phyloP scores from a whole-genome alignment of 2,329 filamentous ascomycete species.

The Paramyrothecium sp. region DNA sequence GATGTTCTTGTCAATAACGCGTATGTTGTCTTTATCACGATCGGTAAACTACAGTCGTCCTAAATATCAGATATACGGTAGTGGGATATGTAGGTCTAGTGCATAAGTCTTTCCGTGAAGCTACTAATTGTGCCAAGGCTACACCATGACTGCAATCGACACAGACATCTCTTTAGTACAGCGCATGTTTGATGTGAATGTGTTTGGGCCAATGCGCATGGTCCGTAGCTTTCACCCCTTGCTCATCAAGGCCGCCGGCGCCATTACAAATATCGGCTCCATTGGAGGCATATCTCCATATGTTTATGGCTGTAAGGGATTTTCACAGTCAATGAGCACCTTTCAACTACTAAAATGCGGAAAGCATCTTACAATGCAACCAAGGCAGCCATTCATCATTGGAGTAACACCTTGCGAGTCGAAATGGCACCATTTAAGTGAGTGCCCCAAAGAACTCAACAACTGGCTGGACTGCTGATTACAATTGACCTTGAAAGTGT shows the following conservation, averaged over 20 bases:
- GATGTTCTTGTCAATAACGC: constrained; percentile 1
- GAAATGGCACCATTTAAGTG: constrained; percentile 20
- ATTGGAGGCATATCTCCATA: constrained; percentile 17
- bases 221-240: constrained; percentile 15
- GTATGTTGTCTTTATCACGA: background rate
- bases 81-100: background rate
- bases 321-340: background rate
- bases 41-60: no score
- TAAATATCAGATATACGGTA: background rate
- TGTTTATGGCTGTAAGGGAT: constrained; percentile 9
- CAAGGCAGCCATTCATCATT: constrained; percentile 3
- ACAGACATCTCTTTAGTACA: constrained; percentile 26
- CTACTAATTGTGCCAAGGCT: background rate
- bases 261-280: constrained; percentile 21
- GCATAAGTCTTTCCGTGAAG: background rate
- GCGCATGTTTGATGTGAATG: constrained; percentile 40
- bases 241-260: constrained; percentile 17
- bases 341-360: background rate
- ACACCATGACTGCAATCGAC: constrained; percentile 25
- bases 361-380: constrained; percentile 16
- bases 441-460: background rate
- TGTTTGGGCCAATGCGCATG: constrained; percentile 30
- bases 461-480: background rate
- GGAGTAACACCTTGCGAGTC: constrained; percentile 11
- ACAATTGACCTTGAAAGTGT: background rate